phyloP scores from a whole-genome alignment of 2,329 filamentous ascomycete species.

The Aspergillus brasiliensis region DNA sequence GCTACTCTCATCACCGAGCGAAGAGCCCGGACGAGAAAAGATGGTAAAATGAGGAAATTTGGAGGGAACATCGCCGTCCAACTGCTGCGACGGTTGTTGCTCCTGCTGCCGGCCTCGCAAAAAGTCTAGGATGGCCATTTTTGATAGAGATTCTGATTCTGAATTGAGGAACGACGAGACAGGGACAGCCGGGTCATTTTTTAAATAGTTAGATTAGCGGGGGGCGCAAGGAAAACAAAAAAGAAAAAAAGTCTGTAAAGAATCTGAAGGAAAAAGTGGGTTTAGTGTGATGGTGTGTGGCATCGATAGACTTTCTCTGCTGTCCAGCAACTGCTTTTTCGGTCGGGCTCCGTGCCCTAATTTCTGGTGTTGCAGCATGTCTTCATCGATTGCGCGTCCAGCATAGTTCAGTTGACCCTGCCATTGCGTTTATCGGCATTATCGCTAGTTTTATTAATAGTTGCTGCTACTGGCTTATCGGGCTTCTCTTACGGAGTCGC shows the following conservation, averaged over 20 bases:
- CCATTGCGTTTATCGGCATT: neutral
- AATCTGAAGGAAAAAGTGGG: slow-evolving; percentile 4
- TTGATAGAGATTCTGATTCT: neutral
- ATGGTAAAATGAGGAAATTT: slow-evolving; percentile 22
- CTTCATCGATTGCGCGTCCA: slow-evolving; percentile 4
- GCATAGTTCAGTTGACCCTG: neutral
- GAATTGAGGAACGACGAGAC: neutral
- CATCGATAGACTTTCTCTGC: neutral
- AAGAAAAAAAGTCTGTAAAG: slow-evolving; percentile 3
- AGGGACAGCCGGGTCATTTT: neutral
- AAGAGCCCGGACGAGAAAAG: slow-evolving; percentile 15
- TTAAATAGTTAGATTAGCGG: slow-evolving; percentile 5
- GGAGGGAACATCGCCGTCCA: neutral
- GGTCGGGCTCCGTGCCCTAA: slow-evolving; percentile 1
- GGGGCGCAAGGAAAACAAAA: neutral
- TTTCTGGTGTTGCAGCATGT: slow-evolving; percentile 2
- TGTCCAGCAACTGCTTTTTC: neutral
- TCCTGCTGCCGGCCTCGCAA: slow-evolving; percentile 6
- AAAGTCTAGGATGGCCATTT: slow-evolving; percentile 6
- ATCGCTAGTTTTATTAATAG: neutral
- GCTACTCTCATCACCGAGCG: slow-evolving; percentile 8
- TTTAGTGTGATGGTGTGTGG: neutral
- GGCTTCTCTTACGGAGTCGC: neutral
- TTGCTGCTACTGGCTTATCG: neutral
- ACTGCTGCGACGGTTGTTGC: neutral